Conservation (phyloP, 73 alveolate species). For the Paramecium octaurelia region DNA sequence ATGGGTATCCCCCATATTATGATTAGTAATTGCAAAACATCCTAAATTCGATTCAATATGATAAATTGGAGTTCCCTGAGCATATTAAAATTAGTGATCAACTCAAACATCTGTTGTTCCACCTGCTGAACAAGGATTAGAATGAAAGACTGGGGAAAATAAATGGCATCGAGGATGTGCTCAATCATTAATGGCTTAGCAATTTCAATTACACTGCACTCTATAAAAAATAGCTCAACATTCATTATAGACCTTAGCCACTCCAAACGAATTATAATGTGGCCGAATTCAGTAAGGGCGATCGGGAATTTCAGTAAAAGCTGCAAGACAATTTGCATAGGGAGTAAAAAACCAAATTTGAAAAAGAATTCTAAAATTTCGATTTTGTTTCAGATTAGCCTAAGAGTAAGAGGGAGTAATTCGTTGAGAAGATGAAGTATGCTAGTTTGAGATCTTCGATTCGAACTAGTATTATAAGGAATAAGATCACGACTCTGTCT, state of each 20-base stretch:
- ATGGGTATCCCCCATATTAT: constrained; percentile 86
- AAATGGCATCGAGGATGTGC: constrained; percentile 72
- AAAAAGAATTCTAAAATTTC: neutral
- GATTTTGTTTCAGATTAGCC: neutral
- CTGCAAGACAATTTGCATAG: constrained; percentile 22
- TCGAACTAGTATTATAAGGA: neutral
- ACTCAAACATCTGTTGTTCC: constrained; percentile 60
- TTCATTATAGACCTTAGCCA: neutral
- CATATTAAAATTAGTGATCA: constrained; percentile 14
- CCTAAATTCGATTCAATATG: constrained; percentile 64
- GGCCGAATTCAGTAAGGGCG: constrained; percentile 24
- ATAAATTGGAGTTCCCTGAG: constrained; percentile 41
- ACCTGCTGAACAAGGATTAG: constrained; percentile 77
- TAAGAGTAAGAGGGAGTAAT: neutral
- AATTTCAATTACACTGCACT: constrained; percentile 79
- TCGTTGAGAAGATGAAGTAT: neutral
- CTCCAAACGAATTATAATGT: neutral
- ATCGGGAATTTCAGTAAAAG: neutral
- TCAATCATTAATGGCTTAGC: constrained; percentile 82
- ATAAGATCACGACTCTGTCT: neutral
- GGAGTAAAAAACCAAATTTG: neutral
- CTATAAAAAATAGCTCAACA: neutral
- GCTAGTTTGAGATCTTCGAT: neutral
- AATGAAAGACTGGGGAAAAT: constrained; percentile 67
- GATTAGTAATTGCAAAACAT: constrained; percentile 62